Base-by-base conservation (phyloP, 805 yeast species). In the Schizosaccharomyces lindneri region DNA sequence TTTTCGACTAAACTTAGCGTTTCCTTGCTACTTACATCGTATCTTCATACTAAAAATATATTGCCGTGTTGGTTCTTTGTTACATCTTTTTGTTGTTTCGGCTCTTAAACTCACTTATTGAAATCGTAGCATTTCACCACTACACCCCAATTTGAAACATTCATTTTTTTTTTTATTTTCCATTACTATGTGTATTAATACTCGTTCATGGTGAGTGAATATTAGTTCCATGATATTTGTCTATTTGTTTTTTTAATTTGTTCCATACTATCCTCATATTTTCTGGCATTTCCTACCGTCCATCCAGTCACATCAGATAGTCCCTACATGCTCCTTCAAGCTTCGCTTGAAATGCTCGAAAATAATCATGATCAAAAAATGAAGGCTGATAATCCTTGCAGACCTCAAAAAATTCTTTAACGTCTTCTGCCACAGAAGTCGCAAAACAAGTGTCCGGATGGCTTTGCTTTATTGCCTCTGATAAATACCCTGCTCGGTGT, bases 1-100 rank as follows among this genome's bases (percentile, higher is more conserved):
- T 93, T 77, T 93, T 93, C 85, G 99, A 93, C 83, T 93, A 93
- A 81, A 70, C 72, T 29, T 19, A 46, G 27, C n/a, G 3, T 19
- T 46, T 4, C 51, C 24, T 9, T 46, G 19, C 27, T 15, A 36
- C 9, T 36, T 13, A 7, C 51, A 46, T 15, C 27, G 27, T 24
- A 24, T 24, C 27, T 46, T 46, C 51, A 46, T 46, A 46, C 7
- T n/a, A 46, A 43, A 46, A 46, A 46, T 46, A 21, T 36, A 36
- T 36, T 36, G 51, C 51, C 51, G 51, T 46, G 51, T 46, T 46
- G 51, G 51, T 46, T 46, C 13, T 46, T 46, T 19, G 11, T 46
- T 46, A 19, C 7, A n/a, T 24, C 21, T n/a, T 1, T 46, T 46
- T 46, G 3, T 5, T 31, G 32, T 29, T 29, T 29, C 5, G 32